Percentiles rank a stretch among this genome's conserved stretches.
Conservation (phyloP, 176 grass and related monocot genomes). For the Cenchrus americanus region DNA sequence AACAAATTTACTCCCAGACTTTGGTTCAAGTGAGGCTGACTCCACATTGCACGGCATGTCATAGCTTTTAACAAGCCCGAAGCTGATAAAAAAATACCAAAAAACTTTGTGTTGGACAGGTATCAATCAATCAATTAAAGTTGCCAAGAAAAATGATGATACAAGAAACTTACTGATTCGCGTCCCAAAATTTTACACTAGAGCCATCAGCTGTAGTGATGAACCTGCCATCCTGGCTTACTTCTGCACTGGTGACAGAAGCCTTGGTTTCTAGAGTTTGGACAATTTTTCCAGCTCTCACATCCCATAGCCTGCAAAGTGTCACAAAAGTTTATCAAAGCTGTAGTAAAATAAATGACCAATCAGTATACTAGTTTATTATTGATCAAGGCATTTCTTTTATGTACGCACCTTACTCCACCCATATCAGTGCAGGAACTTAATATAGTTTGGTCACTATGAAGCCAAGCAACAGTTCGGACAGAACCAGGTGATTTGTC, state of each 20-base stretch:
- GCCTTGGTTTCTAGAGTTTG: constrained; percentile 97
- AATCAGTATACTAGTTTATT: neutral
- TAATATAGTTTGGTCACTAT: constrained; percentile 87
- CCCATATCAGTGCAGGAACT: constrained; percentile 97
- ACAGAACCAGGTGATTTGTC: constrained; percentile 90
- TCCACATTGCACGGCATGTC: constrained; percentile 92
- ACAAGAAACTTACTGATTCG: constrained; percentile 74
- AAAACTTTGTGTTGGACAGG: constrained; percentile 11
- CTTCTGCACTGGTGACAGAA: constrained; percentile 92
- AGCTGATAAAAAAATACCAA: constrained; percentile 61
- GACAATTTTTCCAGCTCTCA: constrained; percentile 88
- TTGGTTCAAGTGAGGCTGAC: constrained; percentile 95
- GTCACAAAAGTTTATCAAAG: constrained; percentile 18
- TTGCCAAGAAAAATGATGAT: neutral
- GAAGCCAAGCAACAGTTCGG: constrained; percentile 94
- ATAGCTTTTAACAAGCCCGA: constrained; percentile 96
- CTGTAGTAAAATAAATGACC: neutral
- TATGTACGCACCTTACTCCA: constrained; percentile 75
- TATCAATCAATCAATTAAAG: neutral
- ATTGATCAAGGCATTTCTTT: neutral
- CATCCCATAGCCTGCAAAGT: constrained; percentile 80
- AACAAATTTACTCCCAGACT: constrained; percentile 80
- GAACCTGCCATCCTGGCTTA: constrained; percentile 92
- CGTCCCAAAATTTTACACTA: constrained; percentile 96
- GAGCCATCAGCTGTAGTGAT: constrained; percentile 96